Evolutionary conservation across 495 filamentous ascomycete species (phyloP), one percentile per base, ranked within the genome.

Genomic region (Talaromyces adpressus): DNA sequence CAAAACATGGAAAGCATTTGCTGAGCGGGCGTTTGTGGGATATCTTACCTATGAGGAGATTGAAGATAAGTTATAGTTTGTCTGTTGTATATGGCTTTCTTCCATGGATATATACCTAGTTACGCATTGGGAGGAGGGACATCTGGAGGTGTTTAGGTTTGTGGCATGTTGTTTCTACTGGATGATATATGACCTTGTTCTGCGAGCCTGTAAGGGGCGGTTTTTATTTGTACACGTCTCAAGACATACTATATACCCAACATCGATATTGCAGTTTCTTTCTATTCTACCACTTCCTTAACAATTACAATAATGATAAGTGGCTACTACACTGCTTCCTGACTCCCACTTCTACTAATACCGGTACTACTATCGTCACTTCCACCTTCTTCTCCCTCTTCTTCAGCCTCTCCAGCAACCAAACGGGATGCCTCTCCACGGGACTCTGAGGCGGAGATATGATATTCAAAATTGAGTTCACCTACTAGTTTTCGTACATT

Each of bases 21-120:
- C 95, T 18, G 72, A 76, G 25, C 85, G 91, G 47, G 92, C 92
- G 0, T 96, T 94, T 78, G 89, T 94, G 22, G 85, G 88, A 22
- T 89, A 85, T 16, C 75, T 87, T 67, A 79, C 85, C 64, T 75
- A 80, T 57, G 77, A 87, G 30, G 87, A 92, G 25, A 67, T 89
- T 34, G 73, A 78, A 61, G 73, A 82, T 22, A 62, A 32, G 20
- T 51, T 30, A 53, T 57, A 58, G 29, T 58, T 58, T 7, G 39
- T 45, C 18, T 49, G 18, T 49, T 49, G n/a, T 20, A 45, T 18
- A 20, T 49, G 36, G 14, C 5, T 41, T 49, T 49, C 18, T 20
- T 18, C 45, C 18, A 49, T 49, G n/a, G n/a, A 49, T 49, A 47
- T 47, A 47, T 47, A 49, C 45, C 2, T 49, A 6, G 45, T 27